Evolutionary conservation across 2,329 filamentous ascomycete species (phyloP).

Genomic region (Microthyrium microscopicum): DNA sequence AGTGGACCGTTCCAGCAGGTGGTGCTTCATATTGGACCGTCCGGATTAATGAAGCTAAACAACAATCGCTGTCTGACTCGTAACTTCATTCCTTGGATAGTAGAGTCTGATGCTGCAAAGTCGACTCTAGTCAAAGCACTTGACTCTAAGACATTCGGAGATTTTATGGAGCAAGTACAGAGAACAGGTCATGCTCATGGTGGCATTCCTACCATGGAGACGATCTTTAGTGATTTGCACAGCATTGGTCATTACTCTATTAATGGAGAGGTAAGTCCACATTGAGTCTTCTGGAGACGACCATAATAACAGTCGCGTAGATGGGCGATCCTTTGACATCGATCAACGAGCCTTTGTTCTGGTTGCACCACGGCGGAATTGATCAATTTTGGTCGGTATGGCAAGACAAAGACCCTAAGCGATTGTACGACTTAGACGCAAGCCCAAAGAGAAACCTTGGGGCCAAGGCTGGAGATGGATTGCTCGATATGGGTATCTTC

Average conservation of each 20-base stretch:
- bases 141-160: neutral
- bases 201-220: neutral
- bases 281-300: no score
- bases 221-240: neutral
- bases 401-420: slow-evolving; percentile 4
- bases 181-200: neutral
- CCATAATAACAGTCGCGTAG: neutral
- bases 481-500: slow-evolving; percentile 2
- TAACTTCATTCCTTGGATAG: neutral
- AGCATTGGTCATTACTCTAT: slow-evolving; percentile 3
- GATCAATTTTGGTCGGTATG: slow-evolving; percentile 8
- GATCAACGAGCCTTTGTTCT: slow-evolving; percentile 8
- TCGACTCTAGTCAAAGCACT: slow-evolving; percentile 1
- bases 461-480: no score
- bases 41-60: neutral
- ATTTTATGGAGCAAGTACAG: neutral
- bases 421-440: neutral
- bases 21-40: slow-evolving; percentile 3
- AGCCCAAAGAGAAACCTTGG: neutral
- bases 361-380: slow-evolving; percentile 7
- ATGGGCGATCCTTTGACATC: slow-evolving; percentile 6
- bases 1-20: slow-evolving; percentile 7
- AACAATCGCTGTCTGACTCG: slow-evolving; percentile 5
- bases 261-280: slow-evolving; percentile 4
- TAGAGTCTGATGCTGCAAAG: neutral